Conservation (phyloP, 495 filamentous ascomycete genomes). For the Penicillium daleae region DNA sequence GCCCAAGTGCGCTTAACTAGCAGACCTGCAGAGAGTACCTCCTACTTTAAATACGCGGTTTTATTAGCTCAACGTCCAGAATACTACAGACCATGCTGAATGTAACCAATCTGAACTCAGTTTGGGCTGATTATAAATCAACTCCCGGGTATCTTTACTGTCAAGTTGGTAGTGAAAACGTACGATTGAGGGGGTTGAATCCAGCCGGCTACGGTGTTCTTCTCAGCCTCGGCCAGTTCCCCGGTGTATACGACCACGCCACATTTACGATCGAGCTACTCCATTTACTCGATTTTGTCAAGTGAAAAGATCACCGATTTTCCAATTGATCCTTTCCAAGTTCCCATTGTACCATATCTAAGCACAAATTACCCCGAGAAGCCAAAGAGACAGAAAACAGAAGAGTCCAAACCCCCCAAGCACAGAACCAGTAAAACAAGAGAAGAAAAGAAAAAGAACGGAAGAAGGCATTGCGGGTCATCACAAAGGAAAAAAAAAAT, state of each 20-base stretch:
- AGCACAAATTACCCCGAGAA: constrained; percentile 12
- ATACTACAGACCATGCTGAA: not conserved
- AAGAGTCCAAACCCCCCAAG: constrained; percentile 11
- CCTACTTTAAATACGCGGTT: no score
- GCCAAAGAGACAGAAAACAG: constrained; percentile 18
- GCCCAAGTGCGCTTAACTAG: constrained; percentile 17
- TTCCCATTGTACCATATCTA: constrained; percentile 5
- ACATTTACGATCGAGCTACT: not conserved
- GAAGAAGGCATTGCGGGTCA: constrained; percentile 35
- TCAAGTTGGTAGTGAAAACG: not conserved
- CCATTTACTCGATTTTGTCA: not conserved
- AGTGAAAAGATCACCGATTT: not conserved
- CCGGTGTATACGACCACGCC: constrained; percentile 15
- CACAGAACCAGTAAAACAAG: constrained; percentile 23
- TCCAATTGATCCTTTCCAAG: constrained; percentile 21
- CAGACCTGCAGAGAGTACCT: not conserved
- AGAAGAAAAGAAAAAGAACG: constrained; percentile 36
- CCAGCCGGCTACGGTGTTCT: not conserved
- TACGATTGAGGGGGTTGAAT: not conserved
- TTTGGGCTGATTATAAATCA: not conserved
- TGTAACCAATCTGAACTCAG: not conserved
- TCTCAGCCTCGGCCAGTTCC: constrained; percentile 22
- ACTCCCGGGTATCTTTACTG: not conserved
- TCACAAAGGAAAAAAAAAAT: constrained; percentile 25
- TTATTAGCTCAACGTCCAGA: not conserved